Base-by-base conservation (phyloP, 2,329 filamentous ascomycete species). In the Fusarium caatingaense region DNA sequence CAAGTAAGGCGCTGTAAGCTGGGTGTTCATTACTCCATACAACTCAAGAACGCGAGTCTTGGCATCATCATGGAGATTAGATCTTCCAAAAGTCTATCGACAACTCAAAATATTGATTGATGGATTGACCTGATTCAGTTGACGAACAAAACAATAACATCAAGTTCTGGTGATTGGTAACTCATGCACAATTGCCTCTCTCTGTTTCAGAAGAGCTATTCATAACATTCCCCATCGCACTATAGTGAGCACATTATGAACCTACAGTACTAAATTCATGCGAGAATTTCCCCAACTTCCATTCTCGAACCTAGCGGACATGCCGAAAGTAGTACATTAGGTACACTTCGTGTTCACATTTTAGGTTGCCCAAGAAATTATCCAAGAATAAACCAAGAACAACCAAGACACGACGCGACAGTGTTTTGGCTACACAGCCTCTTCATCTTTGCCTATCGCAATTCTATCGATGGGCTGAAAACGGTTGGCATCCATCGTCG, bases 61-160 rank as follows among this genome's bases (percentile, higher is more conserved):
- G 63, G 62, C 63, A 60, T 60, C 54, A 66, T 61, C 63, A 60
- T 60, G 28, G 28, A 65, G 47, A 65, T 60, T 40, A 37, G 42
- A 41, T 45, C 27, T 21, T 41, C 16, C 46, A 41, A 37, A 51
- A 32, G 32, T 50, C 49, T 56, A 64, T 58, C 32, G 50, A 66
- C 42, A 66, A 66, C 55, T 25, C 47, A 66, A 66, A 55, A 61
- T 53, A 32, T 23, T 45, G 28, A 28, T 28, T 28, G 28, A 25
- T 25, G 2, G 23, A 28, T 28, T 28, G 63, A 45, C 47, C 45
- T 45, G 44, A 46, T 65, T 64, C 41, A 20, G 48, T 57, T 25
- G 48, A 27, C 28, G 23, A n/a, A 56, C 21, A 21, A 13, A 27
- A 42, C n/a, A 34, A 27, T 11, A 27, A 42, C n/a, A 34, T 23